Evolutionary conservation across 23 red algal species (phyloP), one percentile per base, ranked within the genome.

Genomic region (Agarophyton chilense): DNA sequence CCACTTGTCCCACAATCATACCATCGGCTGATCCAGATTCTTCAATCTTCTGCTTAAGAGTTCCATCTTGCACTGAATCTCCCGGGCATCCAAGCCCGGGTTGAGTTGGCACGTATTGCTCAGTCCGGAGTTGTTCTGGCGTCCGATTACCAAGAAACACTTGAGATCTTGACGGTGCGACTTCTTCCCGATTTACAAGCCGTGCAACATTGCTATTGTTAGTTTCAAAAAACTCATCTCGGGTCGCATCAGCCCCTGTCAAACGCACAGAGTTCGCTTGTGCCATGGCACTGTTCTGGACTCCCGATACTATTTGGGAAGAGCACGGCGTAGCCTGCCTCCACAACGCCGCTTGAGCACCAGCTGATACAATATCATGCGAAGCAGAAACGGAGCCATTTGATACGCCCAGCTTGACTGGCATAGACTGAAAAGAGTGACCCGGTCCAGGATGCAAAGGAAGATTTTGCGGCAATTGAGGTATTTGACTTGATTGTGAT

Each of bases 301-400:
- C 19, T 5, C 17, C 64, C 1, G 55, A 28, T 3, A 58, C 22
- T 25, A 58, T 58, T 28, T 58, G 55, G 7, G 55, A 28, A 28
- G 55, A 58, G 34, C 38, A 16, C 33, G 64, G 64, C 10, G 4
- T 70, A 17, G 64, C 34, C 40, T 70, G 64, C 19, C 64, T 36
- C 64, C 64, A 70, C 64, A 70, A 21, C 11, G 64, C 64, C 32
- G 64, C 64, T 70, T 70, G 64, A 70, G 64, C 64, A 2, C 64
- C 38, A 22, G 64, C 64, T 18, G 64, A 70, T 36, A 70, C 64
- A 41, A 70, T 70, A 70, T 28, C 64, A 42, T 70, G 64, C 38
- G 64, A 70, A 6, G 64, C 64, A 42, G 64, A 70, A 26, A 70
- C 64, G 40, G 64, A 70, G 64, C 64, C 64, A 42, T 70, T 70